Evolutionary conservation across 2,329 filamentous ascomycete genomes (phyloP).

Genomic region (Westerdykella sp.): DNA sequence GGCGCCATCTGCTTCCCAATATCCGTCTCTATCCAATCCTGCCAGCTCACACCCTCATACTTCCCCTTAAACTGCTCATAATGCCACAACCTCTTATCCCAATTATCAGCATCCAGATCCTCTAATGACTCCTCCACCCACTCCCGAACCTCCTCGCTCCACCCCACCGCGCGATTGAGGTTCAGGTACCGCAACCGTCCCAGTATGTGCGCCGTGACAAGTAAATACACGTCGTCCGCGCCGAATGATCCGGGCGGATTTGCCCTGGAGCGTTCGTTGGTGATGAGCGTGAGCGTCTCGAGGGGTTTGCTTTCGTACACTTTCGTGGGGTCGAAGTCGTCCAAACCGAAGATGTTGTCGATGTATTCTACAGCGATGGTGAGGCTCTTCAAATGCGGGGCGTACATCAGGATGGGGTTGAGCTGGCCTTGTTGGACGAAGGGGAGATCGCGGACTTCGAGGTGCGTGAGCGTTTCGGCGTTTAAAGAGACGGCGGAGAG

Average conservation of each 20-base stretch:
- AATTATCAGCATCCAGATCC: constrained; percentile 37
- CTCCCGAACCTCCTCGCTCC: constrained; percentile 30
- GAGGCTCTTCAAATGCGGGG: constrained; percentile 36
- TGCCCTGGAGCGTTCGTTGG: constrained; percentile 23
- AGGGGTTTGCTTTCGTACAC: constrained; percentile 30
- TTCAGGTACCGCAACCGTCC: constrained; percentile 35
- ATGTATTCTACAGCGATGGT: constrained; percentile 45
- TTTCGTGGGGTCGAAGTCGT: constrained; percentile 5
- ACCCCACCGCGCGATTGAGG: constrained; percentile 37
- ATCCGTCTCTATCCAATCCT: constrained; percentile 16
- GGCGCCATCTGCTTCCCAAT: constrained; percentile 21
- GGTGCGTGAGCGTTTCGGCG: constrained; percentile 25
- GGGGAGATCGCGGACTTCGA: constrained; percentile 40
- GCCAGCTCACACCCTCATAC: constrained; percentile 12
- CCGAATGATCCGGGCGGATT: constrained; percentile 35
- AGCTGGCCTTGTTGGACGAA: constrained; percentile 34
- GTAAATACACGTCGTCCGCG: constrained; percentile 37
- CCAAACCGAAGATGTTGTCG: constrained; percentile 34
- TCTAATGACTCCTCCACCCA: constrained; percentile 35
- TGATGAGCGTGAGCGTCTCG: constrained; percentile 36
- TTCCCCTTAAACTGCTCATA: constrained; percentile 15
- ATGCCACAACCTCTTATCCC: constrained; percentile 30
- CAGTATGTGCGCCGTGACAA: constrained; percentile 38
- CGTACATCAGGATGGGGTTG: constrained; percentile 37
- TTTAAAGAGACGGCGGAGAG: constrained; percentile 31